Evolutionary conservation across 257 asterid genomes (phyloP).

Genomic region (Schizonepeta tenuifolia): DNA sequence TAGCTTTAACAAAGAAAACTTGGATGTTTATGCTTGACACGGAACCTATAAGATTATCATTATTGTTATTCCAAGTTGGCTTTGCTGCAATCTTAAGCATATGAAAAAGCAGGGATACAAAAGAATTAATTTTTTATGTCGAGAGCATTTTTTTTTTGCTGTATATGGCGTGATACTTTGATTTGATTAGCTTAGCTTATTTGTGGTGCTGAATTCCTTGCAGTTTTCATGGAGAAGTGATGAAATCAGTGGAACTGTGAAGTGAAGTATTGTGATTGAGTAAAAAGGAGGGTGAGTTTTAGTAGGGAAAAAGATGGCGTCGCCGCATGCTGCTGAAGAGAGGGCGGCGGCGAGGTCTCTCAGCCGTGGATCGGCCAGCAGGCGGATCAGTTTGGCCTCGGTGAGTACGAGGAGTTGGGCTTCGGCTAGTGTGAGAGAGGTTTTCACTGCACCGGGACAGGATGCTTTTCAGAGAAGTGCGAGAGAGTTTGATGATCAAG

Average conservation of each 20-base stretch:
- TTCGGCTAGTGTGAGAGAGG: constrained; percentile 77
- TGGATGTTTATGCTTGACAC: constrained; percentile 21
- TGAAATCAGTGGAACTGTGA: constrained; percentile 9
- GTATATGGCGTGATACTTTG: not conserved
- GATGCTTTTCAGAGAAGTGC: constrained; percentile 70
- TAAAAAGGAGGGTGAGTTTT: not conserved
- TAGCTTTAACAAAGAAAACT: not conserved
- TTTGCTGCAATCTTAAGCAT: constrained; percentile 40
- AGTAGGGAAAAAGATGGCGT: constrained; percentile 39
- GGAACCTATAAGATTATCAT: not conserved
- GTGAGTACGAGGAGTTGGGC: constrained; percentile 72
- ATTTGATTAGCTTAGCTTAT: not conserved
- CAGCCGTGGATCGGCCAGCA: constrained; percentile 60
- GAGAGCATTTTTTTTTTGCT: not conserved
- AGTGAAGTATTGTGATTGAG: not conserved
- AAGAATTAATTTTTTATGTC: constrained; percentile 22
- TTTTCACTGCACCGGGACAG: constrained; percentile 62
- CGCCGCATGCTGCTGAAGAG: constrained; percentile 49
- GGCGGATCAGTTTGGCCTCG: constrained; percentile 59
- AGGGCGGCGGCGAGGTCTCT: constrained; percentile 56
- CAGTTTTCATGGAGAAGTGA: constrained; percentile 29
- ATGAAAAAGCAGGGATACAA: not conserved
- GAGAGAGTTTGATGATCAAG: constrained; percentile 75
- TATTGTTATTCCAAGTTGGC: constrained; percentile 6
- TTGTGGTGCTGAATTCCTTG: constrained; percentile 16